Evolutionary conservation across 1,284 basidiomycete genomes (phyloP).

Genomic region (Schizophyllum amplum): DNA sequence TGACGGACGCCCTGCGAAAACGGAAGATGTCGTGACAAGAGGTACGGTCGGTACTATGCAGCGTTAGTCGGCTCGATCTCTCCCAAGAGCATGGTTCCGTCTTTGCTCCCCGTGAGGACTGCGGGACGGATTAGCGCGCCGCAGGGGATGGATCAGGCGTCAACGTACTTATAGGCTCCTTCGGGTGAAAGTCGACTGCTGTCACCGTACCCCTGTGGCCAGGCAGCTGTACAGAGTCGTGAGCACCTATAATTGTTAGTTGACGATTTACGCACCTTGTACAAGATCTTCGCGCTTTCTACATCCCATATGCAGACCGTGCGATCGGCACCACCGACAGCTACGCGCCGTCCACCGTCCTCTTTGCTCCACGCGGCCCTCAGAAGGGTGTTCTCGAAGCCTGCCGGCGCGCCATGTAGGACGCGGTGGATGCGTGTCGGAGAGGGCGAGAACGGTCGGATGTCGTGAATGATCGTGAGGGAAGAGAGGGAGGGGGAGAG

Average conservation of each 20-base stretch:
- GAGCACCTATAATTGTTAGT: not conserved
- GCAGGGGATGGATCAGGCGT: not conserved
- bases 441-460: slow-evolving; percentile 83
- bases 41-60: not conserved
- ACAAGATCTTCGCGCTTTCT: slow-evolving; percentile 74
- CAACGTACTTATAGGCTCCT: slow-evolving; percentile 80
- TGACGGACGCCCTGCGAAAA: too few species aligned
- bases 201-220: slow-evolving; percentile 94
- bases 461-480: slow-evolving; percentile 80
- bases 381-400: slow-evolving; percentile 81
- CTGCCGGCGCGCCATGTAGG: slow-evolving; percentile 79
- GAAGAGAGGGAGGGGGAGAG: slow-evolving; percentile 87
- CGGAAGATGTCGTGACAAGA: too few species aligned
- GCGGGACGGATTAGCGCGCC: not conserved
- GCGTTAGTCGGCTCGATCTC: slow-evolving; percentile 58
- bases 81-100: slow-evolving; percentile 82
- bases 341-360: slow-evolving; percentile 64
- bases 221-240: slow-evolving; percentile 51
- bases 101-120: slow-evolving; percentile 86
- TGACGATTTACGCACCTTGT: slow-evolving; percentile 50
- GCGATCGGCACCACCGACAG: slow-evolving; percentile 74
- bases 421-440: slow-evolving; percentile 75
- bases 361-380: slow-evolving; percentile 78
- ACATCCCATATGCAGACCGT: slow-evolving; percentile 94
- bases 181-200: slow-evolving; percentile 84